These are phyloP conservation scores for Cudoniella acicularis DNA, from an alignment of 495 filamentous ascomycete genomes.

Conservation along the genomic window DNA sequence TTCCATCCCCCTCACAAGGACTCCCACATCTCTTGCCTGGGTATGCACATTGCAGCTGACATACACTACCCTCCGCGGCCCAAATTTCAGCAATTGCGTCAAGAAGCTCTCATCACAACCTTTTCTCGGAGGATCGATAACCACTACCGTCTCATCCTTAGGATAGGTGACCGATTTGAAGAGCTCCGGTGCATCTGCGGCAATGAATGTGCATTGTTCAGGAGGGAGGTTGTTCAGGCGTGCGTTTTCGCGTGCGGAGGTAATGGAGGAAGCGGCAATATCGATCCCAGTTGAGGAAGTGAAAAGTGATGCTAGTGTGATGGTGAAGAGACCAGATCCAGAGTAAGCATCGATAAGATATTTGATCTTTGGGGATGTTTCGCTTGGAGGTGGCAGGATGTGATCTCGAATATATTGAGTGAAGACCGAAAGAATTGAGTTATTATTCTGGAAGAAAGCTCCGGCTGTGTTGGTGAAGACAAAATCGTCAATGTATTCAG, in stretches of 20 bases:
- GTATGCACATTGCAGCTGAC: slow-evolving; percentile 98
- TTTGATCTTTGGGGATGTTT: slow-evolving; percentile 48
- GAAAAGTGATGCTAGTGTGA: slow-evolving; percentile 84
- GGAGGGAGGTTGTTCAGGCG: slow-evolving; percentile 61
- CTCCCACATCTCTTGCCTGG: slow-evolving; percentile 87
- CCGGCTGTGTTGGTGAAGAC: slow-evolving; percentile 87
- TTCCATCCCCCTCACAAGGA: slow-evolving; percentile 53
- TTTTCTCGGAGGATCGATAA: slow-evolving; percentile 93
- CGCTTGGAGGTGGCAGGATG: slow-evolving; percentile 52
- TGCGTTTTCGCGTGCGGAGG: slow-evolving; percentile 74
- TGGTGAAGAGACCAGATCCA: slow-evolving; percentile 93
- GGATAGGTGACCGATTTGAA: slow-evolving; percentile 72
- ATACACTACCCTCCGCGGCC: slow-evolving; percentile 77
- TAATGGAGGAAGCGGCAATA: slow-evolving; percentile 64
- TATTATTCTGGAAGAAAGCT: slow-evolving; percentile 99
- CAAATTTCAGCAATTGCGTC: slow-evolving; percentile 69
- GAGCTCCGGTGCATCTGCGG: slow-evolving; percentile 76
- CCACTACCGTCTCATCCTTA: slow-evolving; percentile 75
- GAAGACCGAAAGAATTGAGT: slow-evolving; percentile 90
- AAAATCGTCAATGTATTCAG: slow-evolving; percentile 84
- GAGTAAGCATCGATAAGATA: slow-evolving; percentile 97
- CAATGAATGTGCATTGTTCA: slow-evolving; percentile 66
- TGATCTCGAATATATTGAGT: slow-evolving; percentile 85
- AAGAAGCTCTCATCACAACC: slow-evolving; percentile 88
- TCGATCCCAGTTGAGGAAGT: slow-evolving; percentile 50